Percentiles rank a stretch among this genome's conserved stretches.
Evolutionary conservation across 257 asterid species (phyloP).

Genomic region (Solanum chiquidenum): DNA sequence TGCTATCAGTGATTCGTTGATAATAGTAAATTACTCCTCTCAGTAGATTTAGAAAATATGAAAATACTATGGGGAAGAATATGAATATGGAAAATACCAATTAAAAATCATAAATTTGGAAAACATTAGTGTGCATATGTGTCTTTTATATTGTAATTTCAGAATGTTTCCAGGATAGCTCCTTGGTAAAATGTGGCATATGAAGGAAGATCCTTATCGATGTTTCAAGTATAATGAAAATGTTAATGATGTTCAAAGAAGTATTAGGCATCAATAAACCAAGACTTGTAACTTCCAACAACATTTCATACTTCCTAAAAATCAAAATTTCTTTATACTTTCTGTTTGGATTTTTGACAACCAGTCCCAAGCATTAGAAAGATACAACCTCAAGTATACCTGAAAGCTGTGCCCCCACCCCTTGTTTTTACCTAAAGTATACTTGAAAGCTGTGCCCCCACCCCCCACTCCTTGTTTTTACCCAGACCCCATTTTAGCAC

Average conservation of each 20-base stretch:
- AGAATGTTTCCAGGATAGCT: neutral
- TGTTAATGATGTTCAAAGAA: neutral
- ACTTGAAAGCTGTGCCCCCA: neutral
- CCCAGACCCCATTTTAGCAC: neutral
- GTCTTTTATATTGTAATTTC: neutral
- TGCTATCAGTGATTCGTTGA: neutral
- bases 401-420: neutral
- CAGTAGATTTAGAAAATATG: neutral
- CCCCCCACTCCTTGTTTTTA: neutral
- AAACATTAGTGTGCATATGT: neutral
- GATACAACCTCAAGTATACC: neutral
- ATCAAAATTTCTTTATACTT: neutral
- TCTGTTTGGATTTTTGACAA: neutral
- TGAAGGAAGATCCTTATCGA: neutral
- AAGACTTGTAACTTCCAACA: neutral
- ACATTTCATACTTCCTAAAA: neutral
- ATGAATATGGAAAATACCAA: neutral
- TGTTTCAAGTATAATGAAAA: neutral
- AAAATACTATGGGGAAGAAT: neutral
- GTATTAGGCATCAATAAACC: neutral
- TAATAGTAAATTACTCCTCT: neutral
- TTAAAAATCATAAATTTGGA: neutral
- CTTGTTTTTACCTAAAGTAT: neutral
- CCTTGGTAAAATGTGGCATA: neutral
- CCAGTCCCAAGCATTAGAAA: neutral